Base-by-base conservation (phyloP, 805 yeast genomes). In the Sungouiella blattae region DNA sequence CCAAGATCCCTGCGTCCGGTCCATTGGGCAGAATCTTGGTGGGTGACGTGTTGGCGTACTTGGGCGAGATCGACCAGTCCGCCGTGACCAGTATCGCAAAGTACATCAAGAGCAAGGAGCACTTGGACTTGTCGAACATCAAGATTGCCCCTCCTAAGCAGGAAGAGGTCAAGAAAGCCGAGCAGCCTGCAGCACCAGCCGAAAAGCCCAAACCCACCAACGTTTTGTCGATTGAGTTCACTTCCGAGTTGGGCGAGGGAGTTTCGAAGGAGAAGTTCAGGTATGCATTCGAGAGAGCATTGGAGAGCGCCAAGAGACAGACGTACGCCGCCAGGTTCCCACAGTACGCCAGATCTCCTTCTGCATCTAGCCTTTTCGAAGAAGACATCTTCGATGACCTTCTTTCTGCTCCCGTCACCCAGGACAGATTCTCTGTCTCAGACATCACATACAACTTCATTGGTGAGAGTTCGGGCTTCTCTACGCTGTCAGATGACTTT, bases 41-140 rank as follows among this genome's bases (percentile, higher is more conserved):
- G 63, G 98, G 98, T 44, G 98, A 91, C 58, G 91, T 89, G 1
- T 70, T 89, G 46, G 93, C 94, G 0, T 79, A 77, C 55, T 53
- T 89, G 34, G 97, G 98, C 18, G 61, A 74, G 41, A 83, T 89
- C 35, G 61, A 86, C 8, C 50, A 65, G 25, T 78, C 75, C 6
- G 62, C 81, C 5, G 78, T 79, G 16, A 50, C 60, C 13, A 57
- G 63, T 14, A 69, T 89, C 39, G 68, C 84, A 5, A 62, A 75
- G 20, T 80, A 67, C 52, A 60, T 89, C 44, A 66, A 73, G 33
- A 59, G 70, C 22, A 73, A 73, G 44, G 73, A 75, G 43, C 80
- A 77, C 49, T 66, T 88, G 44, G 96, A 89, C 55, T 67, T 88
- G 40, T 73, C 87, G 27, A 77, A 83, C 57, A 77, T 88, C 42